Evolutionary conservation across 2,329 filamentous ascomycete genomes (phyloP).

Genomic region (Sporothrix schenckii): DNA sequence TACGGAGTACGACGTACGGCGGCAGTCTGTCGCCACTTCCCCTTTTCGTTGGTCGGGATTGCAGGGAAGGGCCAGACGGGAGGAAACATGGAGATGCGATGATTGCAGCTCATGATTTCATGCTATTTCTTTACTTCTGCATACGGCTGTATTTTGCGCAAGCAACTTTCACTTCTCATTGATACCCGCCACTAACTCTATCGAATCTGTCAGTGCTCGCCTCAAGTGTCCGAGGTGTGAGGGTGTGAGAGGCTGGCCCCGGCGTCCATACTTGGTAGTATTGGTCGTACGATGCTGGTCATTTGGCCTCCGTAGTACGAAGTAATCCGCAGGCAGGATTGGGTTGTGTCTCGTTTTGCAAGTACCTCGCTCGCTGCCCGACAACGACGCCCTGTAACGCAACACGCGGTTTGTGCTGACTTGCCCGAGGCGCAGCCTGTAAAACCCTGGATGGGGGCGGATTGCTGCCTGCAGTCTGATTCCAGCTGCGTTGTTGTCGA

Average conservation of each 20-base stretch:
- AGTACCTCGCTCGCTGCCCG: too few species aligned
- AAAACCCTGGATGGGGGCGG: background rate
- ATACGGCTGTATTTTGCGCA: background rate
- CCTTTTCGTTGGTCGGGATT: background rate
- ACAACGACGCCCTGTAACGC: too few species aligned
- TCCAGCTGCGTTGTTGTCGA: background rate
- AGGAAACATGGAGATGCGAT: background rate
- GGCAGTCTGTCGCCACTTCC: background rate
- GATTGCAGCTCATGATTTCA: conserved; percentile 2
- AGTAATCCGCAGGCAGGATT: too few species aligned
- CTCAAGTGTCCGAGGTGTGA: too few species aligned
- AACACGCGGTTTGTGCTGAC: background rate
- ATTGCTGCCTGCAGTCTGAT: background rate
- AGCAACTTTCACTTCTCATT: too few species aligned
- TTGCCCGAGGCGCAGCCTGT: too few species aligned
- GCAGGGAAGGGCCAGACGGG: background rate
- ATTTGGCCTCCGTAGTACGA: background rate
- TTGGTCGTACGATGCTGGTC: background rate
- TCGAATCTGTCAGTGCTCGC: too few species aligned
- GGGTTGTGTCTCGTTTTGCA: too few species aligned
- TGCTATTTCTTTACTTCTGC: background rate
- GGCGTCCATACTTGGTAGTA: background rate
- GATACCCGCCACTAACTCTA: too few species aligned
- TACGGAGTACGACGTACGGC: background rate
- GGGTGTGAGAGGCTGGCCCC: background rate